Evolutionary conservation across 176 grass and related monocot species (phyloP), one percentile per base, ranked within the genome.

Genomic region (Oryza punctata): DNA sequence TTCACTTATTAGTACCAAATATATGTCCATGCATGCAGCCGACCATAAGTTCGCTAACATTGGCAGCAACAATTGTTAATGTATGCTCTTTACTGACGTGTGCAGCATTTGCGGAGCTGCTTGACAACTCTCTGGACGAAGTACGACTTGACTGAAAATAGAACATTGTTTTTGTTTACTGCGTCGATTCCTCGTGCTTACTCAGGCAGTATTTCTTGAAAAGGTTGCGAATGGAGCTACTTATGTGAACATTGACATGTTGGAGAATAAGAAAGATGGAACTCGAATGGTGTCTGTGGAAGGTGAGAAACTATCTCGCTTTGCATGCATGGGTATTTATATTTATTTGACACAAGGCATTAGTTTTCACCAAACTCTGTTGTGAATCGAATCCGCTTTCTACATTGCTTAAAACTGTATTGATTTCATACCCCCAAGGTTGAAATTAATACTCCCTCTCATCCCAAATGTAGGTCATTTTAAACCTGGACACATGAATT

Each of bases 111-210:
- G 96, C 93, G 87, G 96, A 99, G 86, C 91, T 99, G 49, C 85
- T 99, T 69, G 96, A 99, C 72, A 99, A 99, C 89, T 88, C 93
- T 78, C 85, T 94, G 2, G 96, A 99, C 85, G 96, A 99, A 82
- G 96, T 98, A 93, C 44, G 37, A 38, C 12, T 4, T 49, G 46
- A 49, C 46, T 14, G 46, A 38, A 49, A 49, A 49, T 49, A 15
- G 12, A 49, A 12, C 13, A 49, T 38, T 38, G 37, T 49, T 49
- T 14, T 49, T 49, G 13, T 49, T 49, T 68, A 86, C 40, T 72
- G 40, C 60, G 71, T 61, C 71, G 28, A 30, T 73, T 86, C 45
- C 33, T 69, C 79, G 23, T 63, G 60, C 10, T 79, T 75, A 83
- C 81, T 82, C 32, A 38, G 37, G 27, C 3, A 80, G 10, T 45